A percentile compares a stretch with the other conserved stretches of the same genome.
Conservation (phyloP, 306 rosid species). For the Boehmeria nivea region DNA sequence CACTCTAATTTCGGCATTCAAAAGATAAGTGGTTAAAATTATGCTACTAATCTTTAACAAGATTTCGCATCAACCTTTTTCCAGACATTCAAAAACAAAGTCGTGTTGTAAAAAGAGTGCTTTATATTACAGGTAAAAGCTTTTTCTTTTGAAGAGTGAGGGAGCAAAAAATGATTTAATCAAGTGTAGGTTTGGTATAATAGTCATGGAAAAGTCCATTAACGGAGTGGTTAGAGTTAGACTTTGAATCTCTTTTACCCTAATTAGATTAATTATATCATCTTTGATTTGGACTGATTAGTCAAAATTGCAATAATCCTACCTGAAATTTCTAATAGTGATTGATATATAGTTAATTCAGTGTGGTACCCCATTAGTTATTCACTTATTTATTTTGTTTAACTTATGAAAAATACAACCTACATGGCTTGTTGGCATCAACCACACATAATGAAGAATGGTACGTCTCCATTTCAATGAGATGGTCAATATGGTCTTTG, state of each 20-base stretch:
- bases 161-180: too few relatives aligned
- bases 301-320: constrained; percentile 9
- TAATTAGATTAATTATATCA: not conserved
- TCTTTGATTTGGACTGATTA: not conserved
- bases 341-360: not conserved
- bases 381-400: too few relatives aligned
- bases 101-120: too few relatives aligned
- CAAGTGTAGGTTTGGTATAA: not conserved
- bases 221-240: not conserved
- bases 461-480: not conserved
- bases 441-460: not conserved
- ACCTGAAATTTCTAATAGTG: not conserved
- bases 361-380: not conserved
- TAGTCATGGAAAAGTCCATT: too few relatives aligned
- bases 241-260: not conserved
- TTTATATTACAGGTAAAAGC: too few relatives aligned
- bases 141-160: not conserved
- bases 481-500: constrained; percentile 3
- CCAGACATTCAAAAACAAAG: too few relatives aligned
- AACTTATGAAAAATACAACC: not conserved
- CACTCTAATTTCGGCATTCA: too few relatives aligned
- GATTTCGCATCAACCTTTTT: too few relatives aligned
- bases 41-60: too few relatives aligned
- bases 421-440: not conserved
- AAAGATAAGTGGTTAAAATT: too few relatives aligned